Evolutionary conservation across 805 yeast genomes (phyloP).

Genomic region (Starmerella gropengiesseri): DNA sequence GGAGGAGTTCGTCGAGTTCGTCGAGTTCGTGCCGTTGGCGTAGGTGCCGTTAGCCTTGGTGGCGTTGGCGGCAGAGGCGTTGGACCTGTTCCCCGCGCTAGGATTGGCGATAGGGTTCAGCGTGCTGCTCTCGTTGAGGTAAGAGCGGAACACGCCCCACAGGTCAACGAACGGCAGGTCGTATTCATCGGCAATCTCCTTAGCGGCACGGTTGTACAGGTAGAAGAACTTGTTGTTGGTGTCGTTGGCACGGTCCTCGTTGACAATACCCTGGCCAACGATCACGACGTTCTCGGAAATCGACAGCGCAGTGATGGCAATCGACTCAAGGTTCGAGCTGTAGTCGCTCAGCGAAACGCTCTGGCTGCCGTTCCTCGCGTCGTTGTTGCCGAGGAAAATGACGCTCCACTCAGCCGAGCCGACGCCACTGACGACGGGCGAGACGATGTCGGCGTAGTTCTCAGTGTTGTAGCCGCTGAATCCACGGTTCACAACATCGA

Average conservation of each 20-base stretch:
- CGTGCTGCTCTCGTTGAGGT: constrained; percentile 35
- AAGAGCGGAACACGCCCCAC: constrained; percentile 36
- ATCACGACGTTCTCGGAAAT: constrained; percentile 6
- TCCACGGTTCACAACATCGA: constrained; percentile 67
- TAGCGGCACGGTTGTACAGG: constrained; percentile 43
- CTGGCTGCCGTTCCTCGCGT: constrained; percentile 38
- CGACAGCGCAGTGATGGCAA: constrained; percentile 30
- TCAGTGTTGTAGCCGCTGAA: constrained; percentile 64
- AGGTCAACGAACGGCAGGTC: constrained; percentile 51
- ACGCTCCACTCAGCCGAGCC: constrained; percentile 35
- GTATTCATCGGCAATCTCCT: constrained; percentile 36
- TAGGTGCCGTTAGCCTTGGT: constrained; percentile 2
- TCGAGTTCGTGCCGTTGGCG: constrained; percentile 4
- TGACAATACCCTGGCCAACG: constrained; percentile 14
- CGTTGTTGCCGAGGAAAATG: constrained; percentile 76
- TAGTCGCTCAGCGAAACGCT: constrained; percentile 44
- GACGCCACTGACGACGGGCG: constrained; percentile 36
- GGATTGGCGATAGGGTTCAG: constrained; percentile 16
- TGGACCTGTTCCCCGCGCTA: background rate
- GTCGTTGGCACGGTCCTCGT: constrained; percentile 14
- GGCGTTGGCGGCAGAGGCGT: constrained; percentile 1
- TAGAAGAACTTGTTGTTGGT: constrained; percentile 12
- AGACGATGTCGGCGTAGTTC: constrained; percentile 36
- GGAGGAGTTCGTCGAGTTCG: constrained; percentile 3
- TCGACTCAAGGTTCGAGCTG: constrained; percentile 36